Conservation (phyloP, 306 rosid genomes). For the Medicago arabica region DNA sequence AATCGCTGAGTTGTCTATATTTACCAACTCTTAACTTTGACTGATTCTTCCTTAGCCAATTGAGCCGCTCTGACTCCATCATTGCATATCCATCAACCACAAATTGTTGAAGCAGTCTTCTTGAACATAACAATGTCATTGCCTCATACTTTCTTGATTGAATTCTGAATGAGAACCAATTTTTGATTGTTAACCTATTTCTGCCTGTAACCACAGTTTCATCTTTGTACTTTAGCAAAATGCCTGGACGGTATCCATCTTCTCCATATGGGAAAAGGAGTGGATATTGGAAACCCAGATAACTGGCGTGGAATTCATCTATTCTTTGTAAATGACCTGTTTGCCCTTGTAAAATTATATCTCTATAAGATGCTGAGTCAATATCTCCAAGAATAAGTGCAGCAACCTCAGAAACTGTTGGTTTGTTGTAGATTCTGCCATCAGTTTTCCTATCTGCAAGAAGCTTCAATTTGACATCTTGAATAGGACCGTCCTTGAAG, state of each 20-base stretch:
- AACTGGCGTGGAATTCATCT: neutral
- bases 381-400: no score
- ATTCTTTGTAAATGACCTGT: neutral
- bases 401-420: no score
- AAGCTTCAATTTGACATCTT: no score
- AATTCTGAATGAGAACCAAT: no score
- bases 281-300: neutral
- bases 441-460: no score
- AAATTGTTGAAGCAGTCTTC: neutral
- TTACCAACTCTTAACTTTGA: neutral
- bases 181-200: neutral
- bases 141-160: no score
- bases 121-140: no score
- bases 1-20: no score
- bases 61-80: neutral
- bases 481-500: no score
- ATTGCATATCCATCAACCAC: neutral
- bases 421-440: no score
- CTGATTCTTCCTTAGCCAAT: neutral
- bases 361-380: neutral
- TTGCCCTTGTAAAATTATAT: no score
- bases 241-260: neutral
- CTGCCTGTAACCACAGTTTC: no score
- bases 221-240: neutral
- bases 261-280: neutral